phyloP scores from a whole-genome alignment of 2,329 filamentous ascomycete species.

The Chaetomium sp. region DNA sequence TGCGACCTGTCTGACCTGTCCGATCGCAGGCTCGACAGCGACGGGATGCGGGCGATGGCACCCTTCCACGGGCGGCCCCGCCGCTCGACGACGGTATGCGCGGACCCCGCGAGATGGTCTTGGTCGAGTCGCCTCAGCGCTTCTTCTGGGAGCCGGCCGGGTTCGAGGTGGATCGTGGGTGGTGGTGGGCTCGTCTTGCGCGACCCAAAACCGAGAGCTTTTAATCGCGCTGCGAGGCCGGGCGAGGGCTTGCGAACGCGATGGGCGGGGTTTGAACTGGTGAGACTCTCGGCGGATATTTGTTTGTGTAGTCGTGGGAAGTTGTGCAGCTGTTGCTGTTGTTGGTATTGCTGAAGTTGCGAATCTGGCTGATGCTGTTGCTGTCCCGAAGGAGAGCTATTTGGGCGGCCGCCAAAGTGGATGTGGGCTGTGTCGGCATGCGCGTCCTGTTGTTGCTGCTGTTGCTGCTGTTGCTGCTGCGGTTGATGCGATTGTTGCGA shows the following conservation, averaged over 20 bases:
- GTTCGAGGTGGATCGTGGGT: constrained; percentile 32
- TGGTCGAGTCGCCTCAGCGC: constrained; percentile 65
- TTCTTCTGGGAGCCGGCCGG: constrained; percentile 62
- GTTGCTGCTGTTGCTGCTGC: constrained; percentile 15
- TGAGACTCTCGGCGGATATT: constrained; percentile 20
- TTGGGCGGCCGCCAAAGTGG: constrained; percentile 10
- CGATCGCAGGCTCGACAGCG: constrained; percentile 28
- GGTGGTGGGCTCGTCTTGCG: constrained; percentile 34
- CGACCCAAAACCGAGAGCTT: constrained; percentile 55
- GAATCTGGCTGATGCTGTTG: constrained; percentile 8
- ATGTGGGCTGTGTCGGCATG: constrained; percentile 13
- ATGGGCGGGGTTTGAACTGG: constrained; percentile 25
- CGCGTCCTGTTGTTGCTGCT: constrained; percentile 17
- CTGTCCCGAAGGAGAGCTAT: constrained; percentile 20
- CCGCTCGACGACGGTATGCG: constrained; percentile 49
- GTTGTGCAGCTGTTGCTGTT: constrained; percentile 12
- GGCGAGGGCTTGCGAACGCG: constrained; percentile 54
- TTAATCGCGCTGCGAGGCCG: constrained; percentile 58
- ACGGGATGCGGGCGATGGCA: constrained; percentile 48
- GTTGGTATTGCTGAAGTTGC: constrained; percentile 10
- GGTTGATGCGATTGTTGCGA: constrained; percentile 14
- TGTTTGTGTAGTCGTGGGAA: constrained; percentile 7
- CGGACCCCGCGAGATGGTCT: constrained; percentile 53
- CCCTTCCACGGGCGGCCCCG: constrained; percentile 69
- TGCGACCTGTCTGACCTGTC: constrained; percentile 20